phyloP scores from a whole-genome alignment of 768 basidiomycete species.

The Tylopilus balloui region DNA sequence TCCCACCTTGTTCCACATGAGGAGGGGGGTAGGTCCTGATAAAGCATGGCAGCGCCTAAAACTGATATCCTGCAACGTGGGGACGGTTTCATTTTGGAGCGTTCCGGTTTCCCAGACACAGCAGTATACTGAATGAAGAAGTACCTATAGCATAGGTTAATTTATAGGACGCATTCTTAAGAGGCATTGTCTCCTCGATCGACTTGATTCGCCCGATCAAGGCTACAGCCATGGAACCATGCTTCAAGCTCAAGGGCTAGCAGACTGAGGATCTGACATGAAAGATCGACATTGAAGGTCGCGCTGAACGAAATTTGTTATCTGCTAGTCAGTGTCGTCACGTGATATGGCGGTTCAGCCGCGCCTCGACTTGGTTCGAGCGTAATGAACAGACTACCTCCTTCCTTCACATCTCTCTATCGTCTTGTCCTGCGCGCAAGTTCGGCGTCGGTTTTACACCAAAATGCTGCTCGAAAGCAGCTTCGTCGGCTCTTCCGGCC shows the following conservation, averaged over 20 bases:
- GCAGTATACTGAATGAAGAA: not conserved
- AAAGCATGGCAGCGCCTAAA: conserved; percentile 7
- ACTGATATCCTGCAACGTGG: conserved; percentile 7
- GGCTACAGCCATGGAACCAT: not conserved
- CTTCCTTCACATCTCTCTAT: conserved; percentile 52
- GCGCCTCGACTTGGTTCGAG: not conserved
- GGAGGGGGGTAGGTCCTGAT: conserved; percentile 13
- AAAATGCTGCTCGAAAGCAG: conserved; percentile 39
- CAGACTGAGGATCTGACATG: not conserved
- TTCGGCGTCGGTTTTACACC: conserved; percentile 56
- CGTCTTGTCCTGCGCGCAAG: conserved; percentile 54
- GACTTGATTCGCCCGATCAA: conserved; percentile 3
- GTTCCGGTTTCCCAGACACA: conserved; percentile 1
- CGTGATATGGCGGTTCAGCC: conserved; percentile 8
- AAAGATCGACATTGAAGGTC: conserved; percentile 11
- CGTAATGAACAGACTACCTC: conserved; percentile 24
- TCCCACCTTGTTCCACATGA: conserved; percentile 17
- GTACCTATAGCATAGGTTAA: conserved; percentile 5
- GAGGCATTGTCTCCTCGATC: conserved; percentile 3
- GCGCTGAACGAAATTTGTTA: too few relatives aligned
- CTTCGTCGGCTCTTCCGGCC: conserved; percentile 52
- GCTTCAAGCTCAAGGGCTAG: not conserved
- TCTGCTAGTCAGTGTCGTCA: not conserved
- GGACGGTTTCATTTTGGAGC: conserved; percentile 9
- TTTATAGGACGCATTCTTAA: not conserved